phyloP scores from a whole-genome alignment of 768 basidiomycete species.

The Saitozyma sp. region DNA sequence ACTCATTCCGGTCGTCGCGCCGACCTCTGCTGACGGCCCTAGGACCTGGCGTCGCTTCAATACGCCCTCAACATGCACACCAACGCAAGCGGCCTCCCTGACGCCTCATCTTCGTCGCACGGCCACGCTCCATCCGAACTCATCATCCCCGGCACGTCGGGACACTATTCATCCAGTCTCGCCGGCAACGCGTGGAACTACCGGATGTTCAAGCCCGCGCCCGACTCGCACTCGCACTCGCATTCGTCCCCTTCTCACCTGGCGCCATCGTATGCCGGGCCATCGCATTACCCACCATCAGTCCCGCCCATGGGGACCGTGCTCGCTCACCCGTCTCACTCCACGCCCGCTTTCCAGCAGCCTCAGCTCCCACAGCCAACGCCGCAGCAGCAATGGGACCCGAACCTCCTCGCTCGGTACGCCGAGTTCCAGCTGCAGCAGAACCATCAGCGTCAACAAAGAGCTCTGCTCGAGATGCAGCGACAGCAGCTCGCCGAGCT shows the following conservation, averaged over 20 bases:
- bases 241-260: no score
- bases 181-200: background rate
- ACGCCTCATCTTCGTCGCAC: no score
- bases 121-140: background rate
- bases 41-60: slow-evolving; percentile 25
- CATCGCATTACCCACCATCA: no score
- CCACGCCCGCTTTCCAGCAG: no score
- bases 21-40: background rate
- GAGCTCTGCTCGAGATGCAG: slow-evolving; percentile 37
- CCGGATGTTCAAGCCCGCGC: background rate
- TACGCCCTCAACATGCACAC: slow-evolving; percentile 32
- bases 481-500: slow-evolving; percentile 39
- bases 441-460: slow-evolving; percentile 45
- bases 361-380: background rate
- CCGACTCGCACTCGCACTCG: no score
- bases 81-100: background rate
- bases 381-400: slow-evolving; percentile 26
- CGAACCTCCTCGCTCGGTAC: slow-evolving; percentile 33
- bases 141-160: background rate
- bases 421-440: slow-evolving; percentile 48
- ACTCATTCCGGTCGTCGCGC: no score
- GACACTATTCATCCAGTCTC: no score
- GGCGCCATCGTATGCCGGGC: no score
- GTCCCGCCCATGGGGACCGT: no score
- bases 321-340: no score